Evolutionary conservation across 2,329 filamentous ascomycete species (phyloP).

Genomic region (Salinomyces thailandicus): DNA sequence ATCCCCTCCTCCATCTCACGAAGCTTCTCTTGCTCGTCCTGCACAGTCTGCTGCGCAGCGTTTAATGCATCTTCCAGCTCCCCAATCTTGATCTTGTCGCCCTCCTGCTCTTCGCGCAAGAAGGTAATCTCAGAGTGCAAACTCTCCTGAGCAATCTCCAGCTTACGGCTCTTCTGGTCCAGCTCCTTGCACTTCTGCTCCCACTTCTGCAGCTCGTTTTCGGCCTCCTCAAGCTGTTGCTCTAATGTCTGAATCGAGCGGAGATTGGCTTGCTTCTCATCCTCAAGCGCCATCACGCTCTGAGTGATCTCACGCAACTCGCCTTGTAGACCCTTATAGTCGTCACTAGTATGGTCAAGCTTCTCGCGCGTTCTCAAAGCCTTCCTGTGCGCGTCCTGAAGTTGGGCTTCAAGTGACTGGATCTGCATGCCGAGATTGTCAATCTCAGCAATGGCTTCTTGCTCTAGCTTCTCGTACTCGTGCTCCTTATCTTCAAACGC

Average conservation of each 20-base stretch:
- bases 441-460: conserved; percentile 50
- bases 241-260: conserved; percentile 74
- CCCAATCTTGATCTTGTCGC: conserved; percentile 94
- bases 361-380: conserved; percentile 52
- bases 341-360: conserved; percentile 67
- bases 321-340: conserved; percentile 80
- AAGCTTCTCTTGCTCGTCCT: conserved; percentile 67
- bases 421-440: conserved; percentile 37
- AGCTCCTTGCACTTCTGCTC: conserved; percentile 76
- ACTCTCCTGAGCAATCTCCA: conserved; percentile 86
- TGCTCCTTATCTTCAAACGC: conserved; percentile 56
- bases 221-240: conserved; percentile 69
- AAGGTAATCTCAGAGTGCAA: conserved; percentile 90
- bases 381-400: conserved; percentile 40
- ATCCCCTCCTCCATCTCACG: conserved; percentile 51
- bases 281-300: conserved; percentile 73
- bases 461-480: conserved; percentile 42
- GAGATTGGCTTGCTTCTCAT: conserved; percentile 71
- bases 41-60: conserved; percentile 65
- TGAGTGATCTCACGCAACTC: conserved; percentile 92
- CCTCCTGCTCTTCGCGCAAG: conserved; percentile 89
- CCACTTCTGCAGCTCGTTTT: conserved; percentile 74
- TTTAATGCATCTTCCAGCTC: conserved; percentile 78
- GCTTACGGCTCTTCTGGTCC: conserved; percentile 75
- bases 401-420: conserved; percentile 27